Conservation (phyloP, 2,329 filamentous ascomycete species). For the Aspergillus novoparasiticus region DNA sequence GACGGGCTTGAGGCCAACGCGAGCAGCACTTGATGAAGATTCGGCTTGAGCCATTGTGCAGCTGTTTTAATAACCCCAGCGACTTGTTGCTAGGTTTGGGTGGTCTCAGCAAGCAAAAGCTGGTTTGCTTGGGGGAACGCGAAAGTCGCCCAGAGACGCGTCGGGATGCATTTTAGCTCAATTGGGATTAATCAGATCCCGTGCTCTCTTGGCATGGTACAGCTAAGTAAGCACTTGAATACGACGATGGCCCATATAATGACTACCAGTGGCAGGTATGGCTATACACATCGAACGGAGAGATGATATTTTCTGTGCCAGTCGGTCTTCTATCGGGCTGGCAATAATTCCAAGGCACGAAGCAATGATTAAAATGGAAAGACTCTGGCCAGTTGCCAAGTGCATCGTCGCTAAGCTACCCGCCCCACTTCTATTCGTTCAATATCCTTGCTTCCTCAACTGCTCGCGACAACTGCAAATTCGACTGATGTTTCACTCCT, state of each 20-base stretch:
- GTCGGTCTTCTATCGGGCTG: neutral
- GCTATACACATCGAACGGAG: neutral
- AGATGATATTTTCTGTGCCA: neutral
- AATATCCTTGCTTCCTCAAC: neutral
- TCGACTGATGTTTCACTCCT: neutral
- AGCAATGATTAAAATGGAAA: neutral
- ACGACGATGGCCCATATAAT: neutral
- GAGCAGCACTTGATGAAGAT: conserved; percentile 48
- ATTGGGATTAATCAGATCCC: conserved; percentile 2
- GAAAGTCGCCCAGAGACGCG: conserved; percentile 30
- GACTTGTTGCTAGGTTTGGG: neutral
- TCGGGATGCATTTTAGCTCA: conserved; percentile 19
- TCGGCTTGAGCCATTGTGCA: conserved; percentile 48
- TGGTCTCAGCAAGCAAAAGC: neutral
- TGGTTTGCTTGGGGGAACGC: conserved; percentile 23
- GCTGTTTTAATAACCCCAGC: neutral
- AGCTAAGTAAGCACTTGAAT: neutral
- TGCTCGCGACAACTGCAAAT: neutral
- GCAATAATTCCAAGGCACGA: neutral
- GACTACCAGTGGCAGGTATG: neutral
- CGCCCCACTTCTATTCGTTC: neutral
- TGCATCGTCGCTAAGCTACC: neutral
- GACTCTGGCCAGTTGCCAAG: neutral
- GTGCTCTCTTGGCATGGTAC: neutral
- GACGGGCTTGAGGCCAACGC: conserved; percentile 44